Evolutionary conservation across 768 basidiomycete genomes (phyloP).

Genomic region (Panaeolus cyanescens): DNA sequence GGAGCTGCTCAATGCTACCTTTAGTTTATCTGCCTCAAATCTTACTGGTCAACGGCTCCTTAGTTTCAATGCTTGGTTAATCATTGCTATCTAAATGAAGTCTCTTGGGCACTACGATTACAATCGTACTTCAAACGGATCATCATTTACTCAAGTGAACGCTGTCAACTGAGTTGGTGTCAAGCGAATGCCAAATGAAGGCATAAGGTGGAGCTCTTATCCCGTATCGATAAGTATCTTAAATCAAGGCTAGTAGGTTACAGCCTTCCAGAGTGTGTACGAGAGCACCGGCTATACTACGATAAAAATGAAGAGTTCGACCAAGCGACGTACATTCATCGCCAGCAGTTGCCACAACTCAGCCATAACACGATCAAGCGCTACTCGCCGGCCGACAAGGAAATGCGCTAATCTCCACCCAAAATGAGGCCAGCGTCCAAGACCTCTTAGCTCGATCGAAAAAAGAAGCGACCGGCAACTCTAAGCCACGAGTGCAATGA

Average conservation of each 20-base stretch:
- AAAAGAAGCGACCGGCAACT: neutral
- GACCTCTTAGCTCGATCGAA: neutral
- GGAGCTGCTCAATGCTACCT: neutral
- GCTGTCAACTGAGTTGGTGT: neutral
- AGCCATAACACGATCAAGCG: too few relatives aligned
- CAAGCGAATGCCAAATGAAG: neutral
- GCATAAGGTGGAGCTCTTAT: neutral
- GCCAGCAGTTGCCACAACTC: too few relatives aligned
- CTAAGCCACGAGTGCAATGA: neutral
- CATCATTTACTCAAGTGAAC: neutral
- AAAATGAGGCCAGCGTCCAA: neutral
- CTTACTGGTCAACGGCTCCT: neutral
- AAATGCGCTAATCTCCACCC: neutral
- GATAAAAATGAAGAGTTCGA: too few relatives aligned
- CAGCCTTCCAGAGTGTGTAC: too few relatives aligned
- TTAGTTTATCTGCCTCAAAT: neutral
- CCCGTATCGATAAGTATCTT: too few relatives aligned
- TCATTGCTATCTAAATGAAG: neutral
- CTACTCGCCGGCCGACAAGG: neutral
- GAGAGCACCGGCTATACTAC: too few relatives aligned
- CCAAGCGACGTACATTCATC: too few relatives aligned
- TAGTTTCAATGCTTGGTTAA: neutral
- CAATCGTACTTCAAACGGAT: conserved; percentile 1
- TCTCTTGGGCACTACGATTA: neutral
- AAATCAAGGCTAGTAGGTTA: too few relatives aligned